Conservation (phyloP, 345 rosid species). For the Cochlearia excelsa region DNA sequence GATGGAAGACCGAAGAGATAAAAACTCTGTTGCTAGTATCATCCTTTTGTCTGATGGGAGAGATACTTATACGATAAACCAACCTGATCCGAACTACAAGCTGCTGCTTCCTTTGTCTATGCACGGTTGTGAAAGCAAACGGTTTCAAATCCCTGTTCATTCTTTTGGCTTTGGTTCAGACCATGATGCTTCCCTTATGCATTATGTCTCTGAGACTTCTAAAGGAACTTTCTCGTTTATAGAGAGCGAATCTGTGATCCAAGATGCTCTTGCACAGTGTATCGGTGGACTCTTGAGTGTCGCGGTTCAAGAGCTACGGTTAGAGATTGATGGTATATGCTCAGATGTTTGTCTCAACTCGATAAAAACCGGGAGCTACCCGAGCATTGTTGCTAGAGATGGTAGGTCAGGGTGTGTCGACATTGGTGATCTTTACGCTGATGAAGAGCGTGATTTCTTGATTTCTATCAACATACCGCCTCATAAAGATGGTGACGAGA, state of each 20-base stretch:
- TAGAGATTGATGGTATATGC: conserved; percentile 54
- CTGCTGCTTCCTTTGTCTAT: conserved; percentile 64
- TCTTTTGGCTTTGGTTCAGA: conserved; percentile 92
- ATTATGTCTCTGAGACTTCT: conserved; percentile 79
- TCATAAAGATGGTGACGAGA: conserved; percentile 43
- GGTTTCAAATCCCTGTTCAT: conserved; percentile 84
- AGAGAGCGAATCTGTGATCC: conserved; percentile 82
- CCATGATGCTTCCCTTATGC: conserved; percentile 91
- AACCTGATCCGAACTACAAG: conserved; percentile 56
- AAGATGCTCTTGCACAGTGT: conserved; percentile 98
- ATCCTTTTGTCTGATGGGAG: conserved; percentile 92
- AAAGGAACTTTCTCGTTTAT: conserved; percentile 97
- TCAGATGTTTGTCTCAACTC: conserved; percentile 52
- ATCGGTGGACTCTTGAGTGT: conserved; percentile 96
- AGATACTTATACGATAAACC: conserved; percentile 71
- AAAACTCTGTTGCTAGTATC: conserved; percentile 82
- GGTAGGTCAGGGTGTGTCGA: conserved; percentile 54
- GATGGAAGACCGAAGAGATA: conserved; percentile 76
- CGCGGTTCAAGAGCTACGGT: conserved; percentile 79
- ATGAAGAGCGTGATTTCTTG: conserved; percentile 88
- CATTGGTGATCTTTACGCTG: conserved; percentile 91
- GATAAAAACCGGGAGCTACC: conserved; percentile 79
- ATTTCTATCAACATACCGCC: conserved; percentile 70
- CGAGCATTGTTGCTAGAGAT: conserved; percentile 44
- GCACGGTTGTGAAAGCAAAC: conserved; percentile 44